Percentiles rank a stretch among this genome's conserved stretches.
phyloP scores from a whole-genome alignment of 2,329 filamentous ascomycete species.

The Phaeomoniella chlamydospora region DNA sequence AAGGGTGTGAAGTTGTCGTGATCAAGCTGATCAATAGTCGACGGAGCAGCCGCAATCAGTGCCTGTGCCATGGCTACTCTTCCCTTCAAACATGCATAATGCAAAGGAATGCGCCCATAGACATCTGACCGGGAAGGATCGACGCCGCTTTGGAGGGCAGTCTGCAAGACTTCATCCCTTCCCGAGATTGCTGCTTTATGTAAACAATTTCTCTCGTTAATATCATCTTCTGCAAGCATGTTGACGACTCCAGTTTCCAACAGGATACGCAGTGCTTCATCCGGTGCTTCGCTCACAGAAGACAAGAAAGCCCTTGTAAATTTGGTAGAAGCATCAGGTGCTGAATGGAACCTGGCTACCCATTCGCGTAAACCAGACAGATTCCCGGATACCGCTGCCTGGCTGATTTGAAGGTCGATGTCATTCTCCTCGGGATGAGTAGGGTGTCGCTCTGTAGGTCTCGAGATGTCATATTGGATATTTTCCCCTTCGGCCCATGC shows the following conservation, averaged over 20 bases:
- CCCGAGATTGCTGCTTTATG: constrained; percentile 96
- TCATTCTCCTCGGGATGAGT: constrained; percentile 72
- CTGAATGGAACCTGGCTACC: constrained; percentile 52
- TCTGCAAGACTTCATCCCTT: constrained; percentile 60
- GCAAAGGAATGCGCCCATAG: constrained; percentile 82
- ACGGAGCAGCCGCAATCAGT: constrained; percentile 52
- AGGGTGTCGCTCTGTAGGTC: constrained; percentile 21
- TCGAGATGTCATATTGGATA: constrained; percentile 57
- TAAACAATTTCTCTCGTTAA: constrained; percentile 91
- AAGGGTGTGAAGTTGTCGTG: constrained; percentile 95
- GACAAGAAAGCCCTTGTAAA: constrained; percentile 83
- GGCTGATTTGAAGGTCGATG: constrained; percentile 73
- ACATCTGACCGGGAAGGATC: constrained; percentile 74
- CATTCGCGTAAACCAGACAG: constrained; percentile 64
- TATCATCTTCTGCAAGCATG: constrained; percentile 88
- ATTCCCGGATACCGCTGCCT: constrained; percentile 75
- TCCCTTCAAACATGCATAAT: constrained; percentile 94
- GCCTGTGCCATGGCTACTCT: constrained; percentile 68
- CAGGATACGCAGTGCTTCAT: constrained; percentile 60
- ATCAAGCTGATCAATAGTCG: constrained; percentile 76
- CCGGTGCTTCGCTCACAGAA: constrained; percentile 72
- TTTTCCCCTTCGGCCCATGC: constrained; percentile 96
- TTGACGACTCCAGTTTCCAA: constrained; percentile 73
- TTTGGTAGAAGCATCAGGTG: constrained; percentile 53
- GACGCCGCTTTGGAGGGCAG: constrained; percentile 61